Evolutionary conservation across 257 asterid species (phyloP), one percentile per base, ranked within the genome.

Genomic region (Forsythia suspensa): DNA sequence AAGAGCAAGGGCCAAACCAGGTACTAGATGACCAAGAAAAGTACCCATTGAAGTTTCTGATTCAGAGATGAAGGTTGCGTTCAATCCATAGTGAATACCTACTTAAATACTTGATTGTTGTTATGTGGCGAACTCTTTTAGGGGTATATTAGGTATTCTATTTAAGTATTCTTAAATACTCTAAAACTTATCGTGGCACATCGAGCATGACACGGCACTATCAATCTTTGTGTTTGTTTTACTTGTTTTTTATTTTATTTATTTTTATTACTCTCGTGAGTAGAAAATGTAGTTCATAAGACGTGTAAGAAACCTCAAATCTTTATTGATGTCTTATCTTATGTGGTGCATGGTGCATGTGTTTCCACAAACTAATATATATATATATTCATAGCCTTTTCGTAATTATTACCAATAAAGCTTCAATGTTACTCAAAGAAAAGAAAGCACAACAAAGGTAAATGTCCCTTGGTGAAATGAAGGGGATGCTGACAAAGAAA

Each of bases 311-410:
- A 46, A 8, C 55, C 63, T 71, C 29, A 43, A 24, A 80, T 57
- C 76, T 61, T 80, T 43, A 82, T 72, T 78, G 83, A 63, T 74
- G 66, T 81, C 88, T 87, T 40, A 80, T 88, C 85, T 76, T n/a
- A 57, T 78, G 41, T 82, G 91, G 95, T 91, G 97, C 92, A 83
- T 86, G 88, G 69, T 90, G 94, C 88, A 85, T 88, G 91, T 88
- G 88, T 79, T 29, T 86, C 96, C 97, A 92, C 91, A 84, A 85
- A 80, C 74, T 10, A 78, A 75, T 79, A 57, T 43, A 38, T 63
- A 67, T 29, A 29, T 29, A 24, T 78, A 76, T 44, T 74, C 71
- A 72, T 24, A 20, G 57, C 18, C 42, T 46, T 79, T 76, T 29
- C 10, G 55, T 80, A 29, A 34, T 18, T 12, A 70, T 77, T 68